These are phyloP conservation scores for Apiospora malaysiana DNA, from an alignment of 2,329 filamentous ascomycete species.

Conservation along the genomic window DNA sequence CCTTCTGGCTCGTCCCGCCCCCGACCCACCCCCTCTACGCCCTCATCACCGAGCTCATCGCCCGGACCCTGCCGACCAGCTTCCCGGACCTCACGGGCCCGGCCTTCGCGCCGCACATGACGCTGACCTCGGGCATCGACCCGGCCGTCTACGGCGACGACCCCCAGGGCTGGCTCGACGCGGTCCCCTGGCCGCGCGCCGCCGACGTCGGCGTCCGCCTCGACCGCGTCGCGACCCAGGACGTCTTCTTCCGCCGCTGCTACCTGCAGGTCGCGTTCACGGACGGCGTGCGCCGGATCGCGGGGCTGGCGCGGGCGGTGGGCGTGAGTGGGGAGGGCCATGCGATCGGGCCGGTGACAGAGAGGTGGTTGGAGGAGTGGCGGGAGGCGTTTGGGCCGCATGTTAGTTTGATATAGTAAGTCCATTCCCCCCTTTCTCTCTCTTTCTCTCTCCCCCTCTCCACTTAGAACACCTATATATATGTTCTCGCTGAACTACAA, in stretches of 20 bases:
- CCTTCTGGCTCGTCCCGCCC: slow-evolving; percentile 41
- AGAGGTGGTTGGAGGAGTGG: slow-evolving; percentile 37
- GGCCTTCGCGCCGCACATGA: slow-evolving; percentile 39
- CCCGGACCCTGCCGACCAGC: slow-evolving; percentile 31
- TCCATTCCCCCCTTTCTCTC: slow-evolving; percentile 14
- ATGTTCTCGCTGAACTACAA: no score
- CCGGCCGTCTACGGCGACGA: slow-evolving; percentile 30
- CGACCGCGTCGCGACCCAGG: slow-evolving; percentile 32
- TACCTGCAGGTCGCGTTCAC: slow-evolving; percentile 34
- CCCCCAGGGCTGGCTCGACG: slow-evolving; percentile 39
- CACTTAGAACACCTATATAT: no score
- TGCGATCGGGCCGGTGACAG: slow-evolving; percentile 22
- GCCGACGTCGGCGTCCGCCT: slow-evolving; percentile 30
- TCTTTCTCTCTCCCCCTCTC: not conserved
- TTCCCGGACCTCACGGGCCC: slow-evolving; percentile 33
- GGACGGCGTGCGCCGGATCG: slow-evolving; percentile 25
- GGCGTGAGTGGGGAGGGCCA: slow-evolving; percentile 34
- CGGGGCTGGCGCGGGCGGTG: slow-evolving; percentile 33
- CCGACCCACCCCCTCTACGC: slow-evolving; percentile 32
- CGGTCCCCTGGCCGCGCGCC: slow-evolving; percentile 29
- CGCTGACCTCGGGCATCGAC: slow-evolving; percentile 37
- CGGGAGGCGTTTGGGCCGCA: slow-evolving; percentile 37
- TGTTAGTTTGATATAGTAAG: slow-evolving; percentile 43
- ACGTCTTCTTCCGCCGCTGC: slow-evolving; percentile 39
- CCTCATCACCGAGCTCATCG: slow-evolving; percentile 21